Evolutionary conservation across 139 green algal species (phyloP).

Genomic region (Chlorella sp.): DNA sequence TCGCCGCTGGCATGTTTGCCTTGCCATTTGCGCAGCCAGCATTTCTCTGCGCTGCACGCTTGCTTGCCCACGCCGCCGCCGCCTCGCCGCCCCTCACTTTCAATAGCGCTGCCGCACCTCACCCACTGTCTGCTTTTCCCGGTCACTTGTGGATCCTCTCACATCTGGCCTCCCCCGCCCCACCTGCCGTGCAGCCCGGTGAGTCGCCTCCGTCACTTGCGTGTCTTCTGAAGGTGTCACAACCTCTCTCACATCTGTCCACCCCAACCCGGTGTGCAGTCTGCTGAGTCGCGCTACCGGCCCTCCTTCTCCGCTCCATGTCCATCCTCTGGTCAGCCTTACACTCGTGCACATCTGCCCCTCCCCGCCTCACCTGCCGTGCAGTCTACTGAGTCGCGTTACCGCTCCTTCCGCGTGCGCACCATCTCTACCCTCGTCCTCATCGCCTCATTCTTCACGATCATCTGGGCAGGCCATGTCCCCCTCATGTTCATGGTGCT

Average conservation of each 20-base stretch:
- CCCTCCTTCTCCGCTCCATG: conserved; percentile 79
- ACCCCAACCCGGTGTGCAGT: background rate
- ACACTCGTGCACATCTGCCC: background rate
- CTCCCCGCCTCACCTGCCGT: background rate
- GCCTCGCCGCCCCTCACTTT: too few relatives aligned
- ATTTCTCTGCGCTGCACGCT: too few relatives aligned
- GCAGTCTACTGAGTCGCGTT: conserved; percentile 17
- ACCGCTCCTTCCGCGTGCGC: conserved; percentile 71
- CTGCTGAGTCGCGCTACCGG: conserved; percentile 35
- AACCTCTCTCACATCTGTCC: background rate
- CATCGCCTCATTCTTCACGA: conserved; percentile 73
- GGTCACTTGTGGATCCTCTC: background rate
- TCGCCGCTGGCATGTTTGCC: background rate
- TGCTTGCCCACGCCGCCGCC: too few relatives aligned
- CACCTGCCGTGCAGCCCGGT: background rate
- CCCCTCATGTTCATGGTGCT: conserved; percentile 86
- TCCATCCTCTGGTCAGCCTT: conserved; percentile 75
- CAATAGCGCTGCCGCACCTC: background rate
- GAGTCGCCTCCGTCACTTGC: too few relatives aligned
- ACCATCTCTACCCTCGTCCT: conserved; percentile 80
- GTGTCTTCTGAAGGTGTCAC: too few relatives aligned
- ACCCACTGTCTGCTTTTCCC: background rate
- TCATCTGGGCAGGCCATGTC: conserved; percentile 87
- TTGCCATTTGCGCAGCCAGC: too few relatives aligned
- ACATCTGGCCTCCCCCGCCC: background rate